Conservation (phyloP, 352 stramenopile genomes). For the Elongisporangium prolatum region DNA sequence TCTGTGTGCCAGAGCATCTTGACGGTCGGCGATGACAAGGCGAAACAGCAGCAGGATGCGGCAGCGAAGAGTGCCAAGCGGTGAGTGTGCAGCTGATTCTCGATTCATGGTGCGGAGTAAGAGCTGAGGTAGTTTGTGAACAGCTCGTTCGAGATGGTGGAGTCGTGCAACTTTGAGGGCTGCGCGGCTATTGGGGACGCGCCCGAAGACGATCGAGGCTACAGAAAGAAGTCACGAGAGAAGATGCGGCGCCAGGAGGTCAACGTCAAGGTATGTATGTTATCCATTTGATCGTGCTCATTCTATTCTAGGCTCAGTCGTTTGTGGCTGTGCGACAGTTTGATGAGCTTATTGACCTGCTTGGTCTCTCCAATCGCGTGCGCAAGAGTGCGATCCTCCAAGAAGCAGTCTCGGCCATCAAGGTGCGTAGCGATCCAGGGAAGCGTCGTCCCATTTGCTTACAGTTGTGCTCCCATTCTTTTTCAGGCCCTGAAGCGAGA, state of each 20-base stretch:
- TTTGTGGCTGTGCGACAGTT: constrained; percentile 28
- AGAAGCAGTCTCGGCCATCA: constrained; percentile 65
- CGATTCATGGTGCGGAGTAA: too few species aligned
- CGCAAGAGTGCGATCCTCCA: constrained; percentile 72
- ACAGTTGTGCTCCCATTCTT: neutral
- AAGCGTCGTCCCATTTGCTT: neutral
- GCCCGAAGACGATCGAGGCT: constrained; percentile 53
- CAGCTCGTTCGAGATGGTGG: constrained; percentile 30
- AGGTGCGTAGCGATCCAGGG: constrained; percentile 9
- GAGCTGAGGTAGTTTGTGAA: too few species aligned
- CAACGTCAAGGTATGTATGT: constrained; percentile 58
- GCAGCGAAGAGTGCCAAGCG: constrained; percentile 19
- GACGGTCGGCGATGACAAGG: constrained; percentile 21
- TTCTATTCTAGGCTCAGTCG: neutral
- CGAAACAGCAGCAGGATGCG: constrained; percentile 14
- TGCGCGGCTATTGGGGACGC: constrained; percentile 43
- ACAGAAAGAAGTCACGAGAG: constrained; percentile 70
- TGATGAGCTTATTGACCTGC: constrained; percentile 60
- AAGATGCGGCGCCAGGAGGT: constrained; percentile 79
- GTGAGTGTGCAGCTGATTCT: constrained; percentile 32
- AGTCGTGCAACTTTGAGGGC: constrained; percentile 34
- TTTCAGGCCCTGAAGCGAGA: constrained; percentile 42
- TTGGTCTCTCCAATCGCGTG: constrained; percentile 71
- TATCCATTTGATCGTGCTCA: neutral
- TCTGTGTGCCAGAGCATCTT: constrained; percentile 34